A percentile compares a stretch with the other conserved stretches of the same genome.
These are phyloP conservation scores for Zygosaccharomyces bisporus DNA, from an alignment of 805 yeast genomes.

Conservation along the genomic window DNA sequence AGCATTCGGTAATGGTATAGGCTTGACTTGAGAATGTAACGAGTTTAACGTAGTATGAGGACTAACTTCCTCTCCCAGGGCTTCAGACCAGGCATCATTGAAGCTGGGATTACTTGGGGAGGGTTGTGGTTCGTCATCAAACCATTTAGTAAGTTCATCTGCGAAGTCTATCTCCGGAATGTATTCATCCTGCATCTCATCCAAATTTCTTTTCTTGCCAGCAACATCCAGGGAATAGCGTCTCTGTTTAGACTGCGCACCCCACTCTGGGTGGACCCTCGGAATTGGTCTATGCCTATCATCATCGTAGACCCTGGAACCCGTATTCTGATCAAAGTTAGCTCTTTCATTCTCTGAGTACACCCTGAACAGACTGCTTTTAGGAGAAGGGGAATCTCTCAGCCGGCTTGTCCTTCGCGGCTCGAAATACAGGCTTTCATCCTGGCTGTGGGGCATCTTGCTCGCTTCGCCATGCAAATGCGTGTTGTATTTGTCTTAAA, in stretches of 20 bases:
- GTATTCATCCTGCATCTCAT: conserved; percentile 71
- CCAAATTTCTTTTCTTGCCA: conserved; percentile 5
- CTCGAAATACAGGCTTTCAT: conserved; percentile 21
- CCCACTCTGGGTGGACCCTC: conserved; percentile 2
- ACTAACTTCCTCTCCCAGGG: background rate
- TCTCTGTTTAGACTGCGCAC: conserved; percentile 10
- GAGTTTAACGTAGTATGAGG: conserved; percentile 19
- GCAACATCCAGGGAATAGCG: conserved; percentile 8
- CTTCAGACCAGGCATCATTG: conserved; percentile 1
- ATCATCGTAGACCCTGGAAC: conserved; percentile 53
- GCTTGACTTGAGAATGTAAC: conserved; percentile 36
- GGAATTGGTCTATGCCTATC: conserved; percentile 45
- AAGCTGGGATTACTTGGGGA: conserved; percentile 1
- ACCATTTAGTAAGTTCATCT: conserved; percentile 49
- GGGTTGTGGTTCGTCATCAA: conserved; percentile 14
- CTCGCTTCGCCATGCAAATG: background rate
- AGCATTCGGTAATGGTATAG: conserved; percentile 37
- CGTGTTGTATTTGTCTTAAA: background rate
- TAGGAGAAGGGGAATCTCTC: conserved; percentile 23
- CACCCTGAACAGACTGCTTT: conserved; percentile 44
- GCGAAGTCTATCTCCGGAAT: conserved; percentile 65
- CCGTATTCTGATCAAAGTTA: conserved; percentile 53
- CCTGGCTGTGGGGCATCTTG: conserved; percentile 5
- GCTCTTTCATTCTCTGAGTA: conserved; percentile 64
- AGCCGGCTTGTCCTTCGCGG: conserved; percentile 24